Evolutionary conservation across 2,329 filamentous ascomycete genomes (phyloP), one percentile per base, ranked within the genome.

Genomic region (Aspergillus terreus): DNA sequence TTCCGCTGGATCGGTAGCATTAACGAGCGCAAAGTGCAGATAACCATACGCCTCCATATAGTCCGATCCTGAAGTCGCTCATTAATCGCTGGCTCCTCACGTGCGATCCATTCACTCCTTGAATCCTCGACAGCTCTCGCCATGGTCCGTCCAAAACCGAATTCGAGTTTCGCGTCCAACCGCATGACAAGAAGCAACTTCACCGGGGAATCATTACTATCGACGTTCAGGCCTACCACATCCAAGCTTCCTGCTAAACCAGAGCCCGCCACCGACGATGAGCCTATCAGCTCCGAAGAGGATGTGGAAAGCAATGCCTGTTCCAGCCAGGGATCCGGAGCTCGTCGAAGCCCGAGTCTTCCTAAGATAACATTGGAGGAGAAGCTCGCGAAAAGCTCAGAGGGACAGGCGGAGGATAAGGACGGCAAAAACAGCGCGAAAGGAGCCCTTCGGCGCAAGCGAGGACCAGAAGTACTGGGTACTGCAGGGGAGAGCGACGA

Each of bases 221-320:
- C 65, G 2, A 63, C 30, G 6, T 66, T 61, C 49, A 60, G 52
- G 15, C 7, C 33, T 40, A 35, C 35, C 50, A 52, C 15, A 25
- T 12, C 25, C 42, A 47, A 19, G 41, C 33, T 30, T n/a, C 12
- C 49, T 32, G 5, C 33, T 27, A 59, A 58, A 48, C 47, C 49
- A 1, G 52, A 57, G 44, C 66, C 66, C 3, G 67, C 58, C 5
- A 70, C 63, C 11, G 66, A 71, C 35, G 69, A 67, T 45, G 68
- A 68, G 12, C 71, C 70, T 3, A 19, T 67, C 4, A 71, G 69
- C 49, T 69, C 66, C 21, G 65, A 69, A 15, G 68, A 70, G 11
- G 63, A 67, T 14, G 43, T 43, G 7, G 38, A 49, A 27, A 50
- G 36, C 41, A 58, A 59, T 19, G 36, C 17, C 44, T 52, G 52